Base-by-base conservation (phyloP, 1,284 basidiomycete species). In the Papiliotrema nemorosa region DNA sequence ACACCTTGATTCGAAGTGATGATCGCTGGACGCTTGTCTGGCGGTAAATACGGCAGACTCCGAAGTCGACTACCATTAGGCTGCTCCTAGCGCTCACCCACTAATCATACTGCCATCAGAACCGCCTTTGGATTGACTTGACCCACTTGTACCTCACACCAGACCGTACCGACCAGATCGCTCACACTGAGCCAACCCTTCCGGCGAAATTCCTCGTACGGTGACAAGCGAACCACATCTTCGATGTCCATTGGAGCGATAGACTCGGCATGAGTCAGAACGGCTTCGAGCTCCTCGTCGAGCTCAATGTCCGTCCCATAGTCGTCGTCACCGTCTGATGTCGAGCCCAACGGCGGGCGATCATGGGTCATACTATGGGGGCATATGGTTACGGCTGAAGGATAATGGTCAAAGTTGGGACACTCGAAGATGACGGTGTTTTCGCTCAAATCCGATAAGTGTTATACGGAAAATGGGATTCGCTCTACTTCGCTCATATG, bases 1-100 rank as follows among this genome's bases (percentile, higher is more conserved):
- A 86, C 87, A 2, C 89, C 89, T 29, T 76, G 70, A 3, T 77
- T 75, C 3, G 85, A 81, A 2, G 73, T 73, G 59, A 92, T 88
- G 0, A 79, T 74, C 5, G 71, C 59, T 0, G 87, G 87, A 34
- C 88, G 79, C 18, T 78, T 53, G 12, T 74, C 72, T 0, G 85
- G 63, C 4, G 81, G 82, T 37, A 76, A 76, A 45, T 76, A 77
- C 6, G 86, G 80, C 48, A 77, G 75, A 0, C 71, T 72, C 12
- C 73, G 54, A 1, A 74, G 60, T 2, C 70, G 69, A 43, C 73
- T 73, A 7, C 1, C 16, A 21, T 25, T 16, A n/a, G n/a, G 5
- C 21, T 20, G 2, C 18, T 40, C 7, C 3, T 4, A 3, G 3
- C 21, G 18, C 12, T 38, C 4, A 53, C 69, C 44, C 45, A 73